Evolutionary conservation across 176 grass and related monocot species (phyloP).

Genomic region (Oryza australiensis): DNA sequence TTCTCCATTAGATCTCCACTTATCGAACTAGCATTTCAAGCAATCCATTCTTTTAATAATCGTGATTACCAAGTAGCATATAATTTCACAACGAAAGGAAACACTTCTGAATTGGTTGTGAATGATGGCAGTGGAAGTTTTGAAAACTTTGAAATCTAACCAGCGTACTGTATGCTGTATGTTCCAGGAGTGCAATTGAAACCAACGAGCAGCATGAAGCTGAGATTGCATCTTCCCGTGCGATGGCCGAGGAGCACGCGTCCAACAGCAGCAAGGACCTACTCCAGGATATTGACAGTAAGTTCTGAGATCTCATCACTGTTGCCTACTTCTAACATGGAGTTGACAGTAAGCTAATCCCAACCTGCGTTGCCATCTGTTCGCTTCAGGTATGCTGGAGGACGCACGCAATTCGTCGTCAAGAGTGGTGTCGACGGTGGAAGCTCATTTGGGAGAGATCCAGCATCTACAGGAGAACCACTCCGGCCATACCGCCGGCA

Average conservation of each 20-base stretch:
- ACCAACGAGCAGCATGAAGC: constrained; percentile 68
- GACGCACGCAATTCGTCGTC: constrained; percentile 36
- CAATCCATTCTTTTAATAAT: not conserved
- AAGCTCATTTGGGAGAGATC: constrained; percentile 51
- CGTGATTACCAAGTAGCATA: not conserved
- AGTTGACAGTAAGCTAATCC: not conserved
- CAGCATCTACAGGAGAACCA: constrained; percentile 57
- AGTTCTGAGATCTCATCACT: constrained; percentile 7
- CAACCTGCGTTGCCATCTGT: not conserved
- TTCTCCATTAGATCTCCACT: not conserved
- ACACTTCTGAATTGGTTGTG: not conserved
- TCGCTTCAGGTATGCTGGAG: constrained; percentile 49
- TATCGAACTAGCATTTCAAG: not conserved
- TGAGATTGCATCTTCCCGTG: constrained; percentile 65
- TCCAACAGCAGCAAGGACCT: constrained; percentile 54
- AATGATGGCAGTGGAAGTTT: not conserved
- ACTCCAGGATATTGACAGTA: constrained; percentile 68
- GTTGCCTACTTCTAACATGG: not conserved
- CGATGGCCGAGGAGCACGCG: constrained; percentile 50
- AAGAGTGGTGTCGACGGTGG: constrained; percentile 55
- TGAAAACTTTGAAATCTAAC: not conserved
- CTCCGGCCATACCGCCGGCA: constrained; percentile 44
- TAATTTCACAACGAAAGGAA: not conserved
- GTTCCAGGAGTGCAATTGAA: constrained; percentile 63
- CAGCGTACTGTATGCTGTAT: not conserved